Base-by-base conservation (phyloP, 768 basidiomycete species). In the Termitomyces sp. region DNA sequence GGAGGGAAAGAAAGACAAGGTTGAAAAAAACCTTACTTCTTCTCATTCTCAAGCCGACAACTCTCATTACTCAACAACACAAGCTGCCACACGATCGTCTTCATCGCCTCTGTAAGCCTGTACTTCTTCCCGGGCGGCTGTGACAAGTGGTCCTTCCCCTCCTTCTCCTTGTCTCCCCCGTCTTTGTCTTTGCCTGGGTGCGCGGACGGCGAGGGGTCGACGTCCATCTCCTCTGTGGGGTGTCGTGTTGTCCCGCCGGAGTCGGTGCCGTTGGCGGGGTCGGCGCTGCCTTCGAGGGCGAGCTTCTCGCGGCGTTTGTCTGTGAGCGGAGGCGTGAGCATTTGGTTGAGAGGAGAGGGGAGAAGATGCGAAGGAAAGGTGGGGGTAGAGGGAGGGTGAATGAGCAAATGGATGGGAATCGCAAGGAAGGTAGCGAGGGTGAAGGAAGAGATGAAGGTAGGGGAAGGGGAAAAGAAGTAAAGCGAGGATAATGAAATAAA, bases 31-130 rank as follows among this genome's bases (percentile, higher is more conserved):
- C 12, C 66, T n/a, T 64, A 85, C 84, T 84, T 83, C 67, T 85
- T 86, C 76, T 86, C 84, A 57, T 85, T 85, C 72, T 85, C 79
- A 59, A 81, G 53, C 58, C 89, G 77, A 71, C 89, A 91, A 55
- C 86, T 86, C 74, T 93, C 89, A 66, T 93, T 93, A 68, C 90
- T 93, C 57, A 94, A 67, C 68, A 85, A 77, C 54, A 92, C 89
- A 7, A 93, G 76, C 69, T 88, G 81, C 90, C 90, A 95, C 61
- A 95, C 83, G 30, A 84, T 81, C 40, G 70, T 71, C 76, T 91
- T 91, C 89, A 95, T 91, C 59, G 70, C 68, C 57, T 95, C 93
- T 39, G 88, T 91, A 76, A 93, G 72, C 5, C 86, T 74, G 69
- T 89, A 96, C 71, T 86, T 86, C 74, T 89, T 88, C 65, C 78